These are phyloP conservation scores for Phytophthora aleatoria DNA, from an alignment of 352 stramenopile species.

Conservation along the genomic window DNA sequence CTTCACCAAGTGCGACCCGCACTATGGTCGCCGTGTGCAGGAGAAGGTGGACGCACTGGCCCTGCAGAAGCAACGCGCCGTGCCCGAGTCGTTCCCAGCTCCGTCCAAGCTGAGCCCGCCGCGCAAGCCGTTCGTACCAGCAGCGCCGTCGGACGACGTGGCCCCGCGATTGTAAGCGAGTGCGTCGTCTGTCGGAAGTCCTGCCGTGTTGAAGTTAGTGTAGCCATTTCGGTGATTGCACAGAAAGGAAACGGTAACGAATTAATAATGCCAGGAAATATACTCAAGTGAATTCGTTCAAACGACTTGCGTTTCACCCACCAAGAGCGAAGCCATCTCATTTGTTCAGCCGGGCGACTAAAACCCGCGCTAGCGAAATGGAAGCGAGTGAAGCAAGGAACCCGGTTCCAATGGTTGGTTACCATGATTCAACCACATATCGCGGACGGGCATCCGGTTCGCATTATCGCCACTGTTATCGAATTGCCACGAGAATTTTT, in stretches of 20 bases:
- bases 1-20: conserved; percentile 83
- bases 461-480: background rate
- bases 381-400: background rate
- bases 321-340: conserved; percentile 17
- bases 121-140: conserved; percentile 57
- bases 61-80: conserved; percentile 22
- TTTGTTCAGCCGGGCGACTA: conserved; percentile 1
- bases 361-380: conserved; percentile 7
- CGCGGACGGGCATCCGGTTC: background rate
- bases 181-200: too few relatives aligned
- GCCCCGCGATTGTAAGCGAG: conserved; percentile 45
- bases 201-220: conserved; percentile 23
- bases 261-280: background rate
- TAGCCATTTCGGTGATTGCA: conserved; percentile 28
- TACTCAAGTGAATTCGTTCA: background rate
- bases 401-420: too few relatives aligned
- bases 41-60: conserved; percentile 67
- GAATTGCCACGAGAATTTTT: conserved; percentile 24
- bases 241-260: background rate
- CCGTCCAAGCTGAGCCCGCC: conserved; percentile 64
- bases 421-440: background rate
- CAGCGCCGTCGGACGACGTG: conserved; percentile 54
- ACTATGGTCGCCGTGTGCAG: conserved; percentile 84
- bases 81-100: conserved; percentile 15
- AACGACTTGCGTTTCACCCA: conserved; percentile 16